A percentile compares a stretch with the other conserved stretches of the same genome.
Conservation (phyloP, 192 early-diverging fungal genomes). For the Coemansia sp. region DNA sequence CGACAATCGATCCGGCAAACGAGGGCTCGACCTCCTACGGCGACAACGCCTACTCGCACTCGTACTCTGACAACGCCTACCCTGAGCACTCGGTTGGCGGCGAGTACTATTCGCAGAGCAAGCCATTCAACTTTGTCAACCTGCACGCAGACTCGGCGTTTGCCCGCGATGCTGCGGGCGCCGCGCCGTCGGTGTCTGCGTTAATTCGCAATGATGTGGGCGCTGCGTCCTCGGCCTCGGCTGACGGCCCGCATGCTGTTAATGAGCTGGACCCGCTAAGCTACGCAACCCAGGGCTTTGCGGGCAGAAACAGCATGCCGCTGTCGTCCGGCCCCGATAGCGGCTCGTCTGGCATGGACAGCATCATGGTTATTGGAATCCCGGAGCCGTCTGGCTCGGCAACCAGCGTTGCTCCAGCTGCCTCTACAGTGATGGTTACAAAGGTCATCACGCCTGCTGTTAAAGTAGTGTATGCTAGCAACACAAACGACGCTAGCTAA, state of each 20-base stretch:
- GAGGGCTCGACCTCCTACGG: constrained; percentile 14
- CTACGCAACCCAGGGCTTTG: constrained; percentile 38
- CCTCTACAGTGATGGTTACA: constrained; percentile 41
- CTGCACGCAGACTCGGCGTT: constrained; percentile 31
- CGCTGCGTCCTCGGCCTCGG: background rate
- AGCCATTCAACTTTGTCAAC: constrained; percentile 44
- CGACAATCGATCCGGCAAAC: constrained; percentile 22
- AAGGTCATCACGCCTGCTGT: constrained; percentile 41
- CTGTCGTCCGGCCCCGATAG: constrained; percentile 4
- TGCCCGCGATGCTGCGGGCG: constrained; percentile 33
- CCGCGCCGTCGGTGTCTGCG: background rate
- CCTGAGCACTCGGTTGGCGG: background rate
- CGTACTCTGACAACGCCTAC: constrained; percentile 13
- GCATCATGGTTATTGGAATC: constrained; percentile 37
- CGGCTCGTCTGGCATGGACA: constrained; percentile 19
- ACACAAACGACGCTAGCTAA: background rate
- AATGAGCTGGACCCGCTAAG: constrained; percentile 51
- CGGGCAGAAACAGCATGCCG: constrained; percentile 27
- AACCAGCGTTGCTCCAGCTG: constrained; percentile 16
- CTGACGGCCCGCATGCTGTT: constrained; percentile 21
- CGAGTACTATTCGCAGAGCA: constrained; percentile 13
- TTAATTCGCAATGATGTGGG: constrained; percentile 28
- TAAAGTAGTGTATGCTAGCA: constrained; percentile 30
- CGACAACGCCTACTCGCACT: constrained; percentile 12
- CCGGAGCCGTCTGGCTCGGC: constrained; percentile 14